A percentile compares a stretch with the other conserved stretches of the same genome.
Conservation (phyloP, 2,329 filamentous ascomycete genomes). For the Drechslerella stenobrocha region DNA sequence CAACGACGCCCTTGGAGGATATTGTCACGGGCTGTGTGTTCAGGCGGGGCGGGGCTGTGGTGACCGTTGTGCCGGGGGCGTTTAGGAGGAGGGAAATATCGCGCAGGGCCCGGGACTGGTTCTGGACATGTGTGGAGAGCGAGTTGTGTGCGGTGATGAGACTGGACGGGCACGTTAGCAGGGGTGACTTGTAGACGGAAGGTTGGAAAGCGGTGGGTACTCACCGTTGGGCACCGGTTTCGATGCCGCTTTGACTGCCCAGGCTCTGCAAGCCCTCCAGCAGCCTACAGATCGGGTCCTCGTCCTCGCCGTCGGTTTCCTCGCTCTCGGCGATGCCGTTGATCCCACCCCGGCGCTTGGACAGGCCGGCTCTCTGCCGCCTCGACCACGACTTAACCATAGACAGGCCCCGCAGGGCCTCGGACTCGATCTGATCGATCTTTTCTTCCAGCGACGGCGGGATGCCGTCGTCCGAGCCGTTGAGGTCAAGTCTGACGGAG, state of each 20-base stretch:
- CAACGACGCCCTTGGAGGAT: conserved; percentile 40
- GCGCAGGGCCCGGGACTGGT: conserved; percentile 75
- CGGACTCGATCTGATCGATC: conserved; percentile 70
- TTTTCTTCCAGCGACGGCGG: conserved; percentile 68
- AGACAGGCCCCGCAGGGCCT: conserved; percentile 41
- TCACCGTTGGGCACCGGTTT: conserved; percentile 72
- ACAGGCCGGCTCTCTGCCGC: conserved; percentile 36
- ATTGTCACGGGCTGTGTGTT: conserved; percentile 40
- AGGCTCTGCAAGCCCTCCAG: conserved; percentile 71
- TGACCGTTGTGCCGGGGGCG: conserved; percentile 40
- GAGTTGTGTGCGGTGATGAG: conserved; percentile 75
- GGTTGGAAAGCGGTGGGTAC: conserved; percentile 47
- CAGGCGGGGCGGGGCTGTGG: conserved; percentile 31
- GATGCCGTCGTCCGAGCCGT: conserved; percentile 58
- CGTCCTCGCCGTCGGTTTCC: conserved; percentile 34
- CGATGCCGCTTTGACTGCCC: conserved; percentile 72
- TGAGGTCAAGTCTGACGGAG: conserved; percentile 44
- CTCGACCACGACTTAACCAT: conserved; percentile 47
- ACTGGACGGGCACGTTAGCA: conserved; percentile 57
- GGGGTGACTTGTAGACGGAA: conserved; percentile 23
- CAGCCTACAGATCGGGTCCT: conserved; percentile 66
- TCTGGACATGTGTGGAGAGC: conserved; percentile 71
- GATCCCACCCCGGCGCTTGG: conserved; percentile 64
- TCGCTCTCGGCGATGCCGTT: conserved; percentile 68
- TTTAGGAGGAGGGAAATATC: conserved; percentile 65